phyloP scores from a whole-genome alignment of 441 rosid genomes.

The Croton setiger region DNA sequence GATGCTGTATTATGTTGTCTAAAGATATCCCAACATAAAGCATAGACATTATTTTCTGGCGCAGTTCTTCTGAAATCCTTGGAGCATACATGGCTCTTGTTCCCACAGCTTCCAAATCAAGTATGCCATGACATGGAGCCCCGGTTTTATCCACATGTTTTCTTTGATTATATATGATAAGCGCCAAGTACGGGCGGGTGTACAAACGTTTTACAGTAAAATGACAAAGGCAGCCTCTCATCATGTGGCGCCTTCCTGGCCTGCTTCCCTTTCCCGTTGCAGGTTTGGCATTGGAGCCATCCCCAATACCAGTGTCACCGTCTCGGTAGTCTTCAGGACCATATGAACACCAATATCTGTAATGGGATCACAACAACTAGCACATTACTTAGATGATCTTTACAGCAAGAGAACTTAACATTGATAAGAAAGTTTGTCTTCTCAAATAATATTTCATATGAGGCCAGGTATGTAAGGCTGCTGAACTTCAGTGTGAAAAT shows the following conservation, averaged over 20 bases:
- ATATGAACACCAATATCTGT: constrained; percentile 62
- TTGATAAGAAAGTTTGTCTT: neutral
- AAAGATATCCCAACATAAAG: constrained; percentile 49
- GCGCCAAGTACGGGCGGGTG: constrained; percentile 41
- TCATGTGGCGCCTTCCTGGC: constrained; percentile 54
- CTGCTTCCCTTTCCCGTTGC: constrained; percentile 49
- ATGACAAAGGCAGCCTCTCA: constrained; percentile 64
- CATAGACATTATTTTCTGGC: constrained; percentile 50
- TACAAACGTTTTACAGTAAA: constrained; percentile 53
- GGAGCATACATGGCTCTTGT: constrained; percentile 66
- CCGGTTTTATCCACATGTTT: constrained; percentile 52
- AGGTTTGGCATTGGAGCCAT: constrained; percentile 38
- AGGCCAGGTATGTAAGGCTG: neutral
- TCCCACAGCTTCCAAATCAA: constrained; percentile 50
- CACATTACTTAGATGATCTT: constrained; percentile 2
- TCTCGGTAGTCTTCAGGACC: constrained; percentile 59
- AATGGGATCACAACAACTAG: constrained; percentile 14
- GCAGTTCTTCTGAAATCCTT: constrained; percentile 52
- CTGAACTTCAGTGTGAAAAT: neutral
- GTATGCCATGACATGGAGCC: constrained; percentile 52
- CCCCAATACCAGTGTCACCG: constrained; percentile 34
- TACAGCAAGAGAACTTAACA: neutral
- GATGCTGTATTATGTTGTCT: constrained; percentile 49
- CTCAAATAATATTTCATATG: neutral
- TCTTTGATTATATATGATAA: constrained; percentile 52